These are phyloP conservation scores for Pulveroboletus sp. DNA, from an alignment of 768 basidiomycete species.

Conservation along the genomic window DNA sequence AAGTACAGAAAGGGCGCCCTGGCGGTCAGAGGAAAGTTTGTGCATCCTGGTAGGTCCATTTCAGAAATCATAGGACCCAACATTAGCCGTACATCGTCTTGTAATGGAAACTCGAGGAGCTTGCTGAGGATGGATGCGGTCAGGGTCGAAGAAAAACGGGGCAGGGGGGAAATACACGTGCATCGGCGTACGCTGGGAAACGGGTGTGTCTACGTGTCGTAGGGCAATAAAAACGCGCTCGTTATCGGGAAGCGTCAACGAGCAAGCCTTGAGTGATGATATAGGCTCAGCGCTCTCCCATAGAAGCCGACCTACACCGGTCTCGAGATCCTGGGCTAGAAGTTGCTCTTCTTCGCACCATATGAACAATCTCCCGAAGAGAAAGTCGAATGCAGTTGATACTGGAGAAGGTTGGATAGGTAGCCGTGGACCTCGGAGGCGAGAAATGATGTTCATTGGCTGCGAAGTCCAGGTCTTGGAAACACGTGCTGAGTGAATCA, in stretches of 20 bases:
- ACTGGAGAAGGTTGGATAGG: conserved; percentile 5
- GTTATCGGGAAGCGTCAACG: conserved; percentile 13
- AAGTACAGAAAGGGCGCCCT: conserved; percentile 15
- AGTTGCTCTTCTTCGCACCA: conserved; percentile 21
- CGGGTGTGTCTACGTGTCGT: conserved; percentile 14
- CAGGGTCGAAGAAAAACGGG: conserved; percentile 3
- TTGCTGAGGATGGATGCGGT: conserved; percentile 11
- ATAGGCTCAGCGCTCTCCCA: conserved; percentile 12
- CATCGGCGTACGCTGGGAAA: conserved; percentile 19
- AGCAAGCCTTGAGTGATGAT: conserved; percentile 21
- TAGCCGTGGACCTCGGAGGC: conserved; percentile 16
- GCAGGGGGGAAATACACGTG: conserved; percentile 3
- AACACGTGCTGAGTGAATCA: conserved; percentile 17
- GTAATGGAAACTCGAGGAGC: conserved; percentile 19
- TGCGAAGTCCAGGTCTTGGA: conserved; percentile 21
- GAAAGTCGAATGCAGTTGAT: conserved; percentile 20
- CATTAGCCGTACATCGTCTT: conserved; percentile 8
- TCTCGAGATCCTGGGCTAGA: conserved; percentile 20
- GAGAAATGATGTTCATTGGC: conserved; percentile 9
- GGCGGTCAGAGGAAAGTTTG: conserved; percentile 16
- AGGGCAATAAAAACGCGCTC: conserved; percentile 20
- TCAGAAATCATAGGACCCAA: conserved; percentile 14
- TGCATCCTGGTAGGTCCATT: conserved; percentile 17
- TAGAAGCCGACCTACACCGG: conserved; percentile 17
- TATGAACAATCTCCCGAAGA: conserved; percentile 23